phyloP scores from a whole-genome alignment of 139 green algal genomes.

The Pseudopediastrum boryanum region DNA sequence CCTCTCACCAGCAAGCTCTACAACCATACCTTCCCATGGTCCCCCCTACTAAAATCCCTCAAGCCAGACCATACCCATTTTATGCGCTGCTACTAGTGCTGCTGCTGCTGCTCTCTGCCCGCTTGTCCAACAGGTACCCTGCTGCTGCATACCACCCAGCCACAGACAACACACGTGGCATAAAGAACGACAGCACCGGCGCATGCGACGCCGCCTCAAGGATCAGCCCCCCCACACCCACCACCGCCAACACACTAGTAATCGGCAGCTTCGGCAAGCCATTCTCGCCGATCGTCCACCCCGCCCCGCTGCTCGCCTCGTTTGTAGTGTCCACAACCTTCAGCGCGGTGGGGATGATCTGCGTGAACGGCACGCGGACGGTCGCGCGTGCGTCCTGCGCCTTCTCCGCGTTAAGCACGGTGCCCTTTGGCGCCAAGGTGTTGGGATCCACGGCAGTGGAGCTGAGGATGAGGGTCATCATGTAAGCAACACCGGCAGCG shows the following conservation, averaged over 20 bases:
- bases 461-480: conserved; percentile 72
- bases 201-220: conserved; percentile 67
- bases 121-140: conserved; percentile 66
- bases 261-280: conserved; percentile 74
- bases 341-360: conserved; percentile 65
- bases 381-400: conserved; percentile 54
- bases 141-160: conserved; percentile 56
- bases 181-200: conserved; percentile 66
- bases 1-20: too few relatives aligned
- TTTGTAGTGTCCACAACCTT: conserved; percentile 67
- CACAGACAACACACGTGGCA: conserved; percentile 67
- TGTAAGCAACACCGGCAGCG: conserved; percentile 69
- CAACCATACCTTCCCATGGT: too few relatives aligned
- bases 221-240: conserved; percentile 70
- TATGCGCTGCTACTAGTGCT: conserved; percentile 9
- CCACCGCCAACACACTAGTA: conserved; percentile 69
- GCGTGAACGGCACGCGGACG: conserved; percentile 71
- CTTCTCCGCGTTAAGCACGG: conserved; percentile 71
- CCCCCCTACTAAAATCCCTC: too few relatives aligned
- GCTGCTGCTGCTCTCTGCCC: conserved; percentile 5
- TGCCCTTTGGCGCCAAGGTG: conserved; percentile 74
- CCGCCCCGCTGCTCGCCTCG: conserved; percentile 56
- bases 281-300: conserved; percentile 60
- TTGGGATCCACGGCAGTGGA: conserved; percentile 61
- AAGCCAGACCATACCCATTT: too few relatives aligned